These are phyloP conservation scores for Cryptococcus sp. DNA, from an alignment of 1,284 basidiomycete genomes.

Conservation along the genomic window DNA sequence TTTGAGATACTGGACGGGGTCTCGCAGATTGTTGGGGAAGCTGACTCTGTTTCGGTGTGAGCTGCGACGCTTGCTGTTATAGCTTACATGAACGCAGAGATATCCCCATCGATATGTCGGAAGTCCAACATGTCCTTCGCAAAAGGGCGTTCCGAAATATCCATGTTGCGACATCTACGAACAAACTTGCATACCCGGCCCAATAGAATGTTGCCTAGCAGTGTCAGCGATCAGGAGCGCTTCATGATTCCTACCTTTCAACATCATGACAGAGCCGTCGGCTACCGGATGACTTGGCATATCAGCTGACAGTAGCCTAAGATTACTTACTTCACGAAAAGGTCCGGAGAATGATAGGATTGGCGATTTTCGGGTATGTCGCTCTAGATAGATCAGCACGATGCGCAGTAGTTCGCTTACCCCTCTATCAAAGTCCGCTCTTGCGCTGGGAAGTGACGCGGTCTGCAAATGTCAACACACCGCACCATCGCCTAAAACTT, in stretches of 20 bases:
- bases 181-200: conserved; percentile 34
- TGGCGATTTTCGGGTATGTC: conserved; percentile 42
- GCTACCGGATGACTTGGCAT: conserved; percentile 38
- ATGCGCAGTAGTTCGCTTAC: conserved; percentile 15
- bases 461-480: not conserved
- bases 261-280: conserved; percentile 39
- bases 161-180: conserved; percentile 20
- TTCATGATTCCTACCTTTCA: conserved; percentile 30
- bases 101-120: conserved; percentile 31
- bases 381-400: conserved; percentile 7
- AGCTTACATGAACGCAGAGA: conserved; percentile 29
- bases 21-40: conserved; percentile 36
- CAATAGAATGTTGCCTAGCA: conserved; percentile 30
- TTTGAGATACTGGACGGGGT: conserved; percentile 35
- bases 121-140: conserved; percentile 29
- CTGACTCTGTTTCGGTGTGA: conserved; percentile 19
- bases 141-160: conserved; percentile 10
- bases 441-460: conserved; percentile 25
- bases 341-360: conserved; percentile 30
- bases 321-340: conserved; percentile 35
- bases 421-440: conserved; percentile 30
- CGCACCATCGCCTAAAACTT: conserved; percentile 10
- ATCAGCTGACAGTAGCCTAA: too few relatives aligned
- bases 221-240: not conserved
- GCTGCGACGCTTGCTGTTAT: not conserved